Percentiles rank a stretch among this genome's conserved stretches.
Evolutionary conservation across 129 eudicot species (phyloP).

Genomic region (Tagetes erecta): DNA sequence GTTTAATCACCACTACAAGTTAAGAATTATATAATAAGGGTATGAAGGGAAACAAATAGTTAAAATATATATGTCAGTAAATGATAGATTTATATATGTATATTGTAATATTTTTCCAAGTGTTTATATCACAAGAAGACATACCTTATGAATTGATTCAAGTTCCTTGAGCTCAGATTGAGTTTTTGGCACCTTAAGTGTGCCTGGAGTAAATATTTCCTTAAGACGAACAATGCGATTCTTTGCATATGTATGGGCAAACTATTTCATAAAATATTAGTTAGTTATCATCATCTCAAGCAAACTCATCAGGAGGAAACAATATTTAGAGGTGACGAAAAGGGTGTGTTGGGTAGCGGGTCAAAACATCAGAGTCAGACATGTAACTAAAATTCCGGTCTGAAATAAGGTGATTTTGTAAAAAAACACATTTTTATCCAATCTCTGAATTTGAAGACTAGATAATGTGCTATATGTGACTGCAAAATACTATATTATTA

Average conservation of each 20-base stretch:
- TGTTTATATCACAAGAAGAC: constrained; percentile 17
- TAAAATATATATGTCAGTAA: neutral
- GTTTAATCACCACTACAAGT: no score
- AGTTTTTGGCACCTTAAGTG: constrained; percentile 72
- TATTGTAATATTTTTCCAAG: neutral
- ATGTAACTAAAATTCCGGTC: neutral
- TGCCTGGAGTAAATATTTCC: constrained; percentile 94
- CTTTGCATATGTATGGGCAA: constrained; percentile 73
- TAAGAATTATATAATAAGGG: neutral
- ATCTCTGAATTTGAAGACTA: neutral
- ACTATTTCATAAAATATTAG: constrained; percentile 41
- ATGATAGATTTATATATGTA: neutral
- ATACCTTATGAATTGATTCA: constrained; percentile 95
- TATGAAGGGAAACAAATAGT: neutral
- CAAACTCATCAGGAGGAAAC: constrained; percentile 14
- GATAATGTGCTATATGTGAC: neutral
- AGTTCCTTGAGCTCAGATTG: constrained; percentile 79
- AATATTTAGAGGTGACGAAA: neutral
- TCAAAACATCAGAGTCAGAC: neutral
- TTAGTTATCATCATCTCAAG: constrained; percentile 20
- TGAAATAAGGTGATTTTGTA: no score
- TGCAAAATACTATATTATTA: neutral
- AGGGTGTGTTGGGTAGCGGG: neutral
- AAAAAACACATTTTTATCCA: neutral
- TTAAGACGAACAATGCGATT: constrained; percentile 70